Base-by-base conservation (phyloP, 2,329 filamentous ascomycete genomes). In the Neoascochyta sp. region DNA sequence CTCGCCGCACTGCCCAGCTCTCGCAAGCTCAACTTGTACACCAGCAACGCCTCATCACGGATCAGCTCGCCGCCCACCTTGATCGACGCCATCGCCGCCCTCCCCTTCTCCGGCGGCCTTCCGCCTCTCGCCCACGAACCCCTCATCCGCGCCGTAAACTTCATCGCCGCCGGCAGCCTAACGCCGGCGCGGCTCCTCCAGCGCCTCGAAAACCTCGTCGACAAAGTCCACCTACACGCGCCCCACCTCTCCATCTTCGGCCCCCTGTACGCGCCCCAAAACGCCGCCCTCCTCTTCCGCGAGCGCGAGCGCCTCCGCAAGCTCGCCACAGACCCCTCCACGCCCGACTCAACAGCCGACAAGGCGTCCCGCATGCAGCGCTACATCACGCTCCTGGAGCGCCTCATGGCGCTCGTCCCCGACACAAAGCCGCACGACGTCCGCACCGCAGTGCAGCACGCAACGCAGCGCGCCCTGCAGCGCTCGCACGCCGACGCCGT, bases 141-240 rank as follows among this genome's bases (percentile, higher is more conserved):
- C 0, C 20, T 62, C 6, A 47, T 59, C 27, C 30, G 41, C 6
- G 47, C 52, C 1, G 18, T 55, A 2, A 42, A 35, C 3, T 60
- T 60, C 38, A 36, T 59, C 18, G 32, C 55, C 9, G 50, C 49
- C 1, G 55, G 38, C 4, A 52, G 55, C 5, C 41, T 57, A 2
- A 32, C 45, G 0, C 41, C 51, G 1, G 57, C 40, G 7, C 52
- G 52, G 5, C 46, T 62, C 3, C 49, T 61, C n/a, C 55, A 58
- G 30, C 54, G 56, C 16, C 39, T 62, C 5, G 58, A 62, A 35
- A 48, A 40, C 8, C 44, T 62, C 9, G 45, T 62, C 13, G 55
- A 57, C 19, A 62, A 62, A 32, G 45, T 60, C 1, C 50, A 61
- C 24, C 41, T 42, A 10, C 48, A 57, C 9, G 24, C 50, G 3